Evolutionary conservation across 805 yeast genomes (phyloP).

Genomic region (Saccharomycopsis javanensis): DNA sequence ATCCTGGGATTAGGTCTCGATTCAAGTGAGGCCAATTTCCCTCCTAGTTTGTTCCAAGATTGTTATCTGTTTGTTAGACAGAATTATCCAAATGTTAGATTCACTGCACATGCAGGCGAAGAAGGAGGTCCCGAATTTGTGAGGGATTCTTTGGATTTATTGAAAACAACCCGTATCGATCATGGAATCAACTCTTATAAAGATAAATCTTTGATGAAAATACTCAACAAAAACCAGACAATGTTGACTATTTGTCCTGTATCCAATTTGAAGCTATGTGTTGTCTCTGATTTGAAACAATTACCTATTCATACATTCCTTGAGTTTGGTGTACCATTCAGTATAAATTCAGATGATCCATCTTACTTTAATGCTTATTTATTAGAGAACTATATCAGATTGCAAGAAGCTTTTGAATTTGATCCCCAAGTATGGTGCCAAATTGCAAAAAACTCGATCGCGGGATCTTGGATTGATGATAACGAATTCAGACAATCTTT

Average conservation of each 20-base stretch:
- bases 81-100: conserved; percentile 42
- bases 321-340: conserved; percentile 56
- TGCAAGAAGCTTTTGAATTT: conserved; percentile 58
- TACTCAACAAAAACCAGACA: conserved; percentile 45
- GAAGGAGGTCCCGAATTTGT: conserved; percentile 76
- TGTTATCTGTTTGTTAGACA: conserved; percentile 45
- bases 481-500: conserved; percentile 42
- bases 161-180: conserved; percentile 63
- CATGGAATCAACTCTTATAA: conserved; percentile 66
- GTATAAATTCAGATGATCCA: conserved; percentile 71
- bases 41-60: conserved; percentile 58
- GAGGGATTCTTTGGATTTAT: conserved; percentile 43
- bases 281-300: conserved; percentile 55
- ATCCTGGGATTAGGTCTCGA: conserved; percentile 77
- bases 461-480: conserved; percentile 70
- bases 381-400: conserved; percentile 61
- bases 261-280: conserved; percentile 67
- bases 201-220: conserved; percentile 41
- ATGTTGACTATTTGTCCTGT: conserved; percentile 69
- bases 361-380: conserved; percentile 83
- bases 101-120: conserved; percentile 87
- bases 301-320: conserved; percentile 56
- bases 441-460: conserved; percentile 56
- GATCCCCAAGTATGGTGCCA: conserved; percentile 48
- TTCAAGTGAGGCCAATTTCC: conserved; percentile 70